Percentiles rank a stretch among this genome's conserved stretches.
phyloP scores from a whole-genome alignment of 176 grass and related monocot genomes.

The Juncus inflexus region DNA sequence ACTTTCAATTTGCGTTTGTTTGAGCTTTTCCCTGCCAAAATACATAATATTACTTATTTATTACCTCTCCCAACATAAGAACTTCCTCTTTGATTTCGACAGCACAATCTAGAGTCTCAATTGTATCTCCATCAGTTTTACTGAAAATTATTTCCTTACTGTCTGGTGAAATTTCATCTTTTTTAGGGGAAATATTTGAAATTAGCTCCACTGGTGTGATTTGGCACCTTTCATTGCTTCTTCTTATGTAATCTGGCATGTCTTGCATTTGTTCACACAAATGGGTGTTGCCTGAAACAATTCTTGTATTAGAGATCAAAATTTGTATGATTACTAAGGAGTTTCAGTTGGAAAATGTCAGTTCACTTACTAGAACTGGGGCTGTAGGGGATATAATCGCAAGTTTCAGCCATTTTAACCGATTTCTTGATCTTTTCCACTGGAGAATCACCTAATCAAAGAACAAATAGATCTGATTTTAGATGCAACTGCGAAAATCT shows the following conservation, averaged over 20 bases:
- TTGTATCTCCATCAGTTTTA: slow-evolving; percentile 11
- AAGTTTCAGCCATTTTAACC: slow-evolving; percentile 36
- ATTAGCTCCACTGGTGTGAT: slow-evolving; percentile 70
- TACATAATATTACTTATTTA: background rate
- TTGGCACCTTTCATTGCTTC: slow-evolving; percentile 31
- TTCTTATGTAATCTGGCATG: slow-evolving; percentile 74
- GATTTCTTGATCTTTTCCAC: slow-evolving; percentile 31
- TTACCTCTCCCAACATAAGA: slow-evolving; percentile 11
- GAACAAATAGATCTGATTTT: slow-evolving; percentile 6
- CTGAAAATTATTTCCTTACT: background rate
- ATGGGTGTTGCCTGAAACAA: background rate
- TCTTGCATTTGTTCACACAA: slow-evolving; percentile 34
- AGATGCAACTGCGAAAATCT: background rate
- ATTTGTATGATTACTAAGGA: background rate
- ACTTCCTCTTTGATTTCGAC: slow-evolving; percentile 14
- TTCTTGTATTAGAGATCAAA: slow-evolving; percentile 6
- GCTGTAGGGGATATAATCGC: slow-evolving; percentile 28
- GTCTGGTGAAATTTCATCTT: background rate
- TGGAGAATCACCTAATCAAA: slow-evolving; percentile 19
- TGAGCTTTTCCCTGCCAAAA: too few species aligned
- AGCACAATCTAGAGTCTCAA: background rate
- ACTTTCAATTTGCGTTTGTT: too few species aligned
- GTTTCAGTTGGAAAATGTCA: background rate
- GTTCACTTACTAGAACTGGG: slow-evolving; percentile 19
- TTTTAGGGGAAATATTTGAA: slow-evolving; percentile 21